A percentile compares a stretch with the other conserved stretches of the same genome.
phyloP scores from a whole-genome alignment of 257 asterid genomes.

The Gardenia jasminoides region DNA sequence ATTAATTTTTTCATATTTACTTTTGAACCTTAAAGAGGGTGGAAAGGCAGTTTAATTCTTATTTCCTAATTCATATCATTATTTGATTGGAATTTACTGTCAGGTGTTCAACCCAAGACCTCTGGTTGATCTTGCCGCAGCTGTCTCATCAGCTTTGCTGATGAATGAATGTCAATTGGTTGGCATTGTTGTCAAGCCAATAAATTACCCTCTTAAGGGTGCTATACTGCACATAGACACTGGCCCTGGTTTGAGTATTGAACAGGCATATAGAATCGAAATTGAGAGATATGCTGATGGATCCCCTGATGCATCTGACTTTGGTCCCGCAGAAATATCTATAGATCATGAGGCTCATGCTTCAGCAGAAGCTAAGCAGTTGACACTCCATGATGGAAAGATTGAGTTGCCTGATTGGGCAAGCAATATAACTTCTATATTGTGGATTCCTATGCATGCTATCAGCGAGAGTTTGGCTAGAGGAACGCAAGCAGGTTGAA shows the following conservation, averaged over 20 bases:
- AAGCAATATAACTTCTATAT: constrained; percentile 66
- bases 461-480: constrained; percentile 68
- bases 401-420: constrained; percentile 89
- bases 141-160: constrained; percentile 93
- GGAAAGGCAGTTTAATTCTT: background rate
- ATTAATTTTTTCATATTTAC: background rate
- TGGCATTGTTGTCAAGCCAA: constrained; percentile 82
- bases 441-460: constrained; percentile 89
- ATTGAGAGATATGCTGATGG: constrained; percentile 61
- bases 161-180: constrained; percentile 95
- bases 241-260: constrained; percentile 95
- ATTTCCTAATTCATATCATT: background rate
- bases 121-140: constrained; percentile 92
- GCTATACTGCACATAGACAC: constrained; percentile 84
- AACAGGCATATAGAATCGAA: constrained; percentile 63
- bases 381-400: constrained; percentile 63
- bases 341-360: constrained; percentile 28
- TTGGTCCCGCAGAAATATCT: constrained; percentile 27
- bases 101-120: constrained; percentile 93
- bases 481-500: constrained; percentile 86
- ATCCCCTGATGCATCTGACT: constrained; percentile 29
- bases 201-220: constrained; percentile 80
- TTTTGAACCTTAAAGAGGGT: background rate
- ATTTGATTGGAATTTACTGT: constrained; percentile 8
- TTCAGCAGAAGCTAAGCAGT: constrained; percentile 44